phyloP scores from a whole-genome alignment of 2,329 filamentous ascomycete genomes.

The Penicillium thymicola region DNA sequence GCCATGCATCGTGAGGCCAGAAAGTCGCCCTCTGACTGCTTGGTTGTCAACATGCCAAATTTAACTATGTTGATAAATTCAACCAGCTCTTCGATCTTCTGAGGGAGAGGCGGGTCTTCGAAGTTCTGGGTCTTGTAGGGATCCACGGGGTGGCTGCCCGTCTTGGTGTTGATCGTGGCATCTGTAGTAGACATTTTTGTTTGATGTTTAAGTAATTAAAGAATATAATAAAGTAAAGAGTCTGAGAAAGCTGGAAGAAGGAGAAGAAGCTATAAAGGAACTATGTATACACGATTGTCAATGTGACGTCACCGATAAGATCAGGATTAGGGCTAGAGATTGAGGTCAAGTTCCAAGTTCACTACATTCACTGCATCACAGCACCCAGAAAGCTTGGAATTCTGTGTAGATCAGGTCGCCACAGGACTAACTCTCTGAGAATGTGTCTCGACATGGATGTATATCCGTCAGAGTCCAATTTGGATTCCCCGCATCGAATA shows the following conservation, averaged over 20 bases:
- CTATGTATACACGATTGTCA: constrained; percentile 16
- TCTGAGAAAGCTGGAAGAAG: not conserved
- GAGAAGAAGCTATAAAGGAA: constrained; percentile 8
- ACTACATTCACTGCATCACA: not conserved
- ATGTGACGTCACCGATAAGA: constrained; percentile 26
- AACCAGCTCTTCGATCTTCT: constrained; percentile 72
- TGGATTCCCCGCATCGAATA: not conserved
- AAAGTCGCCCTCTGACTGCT: constrained; percentile 57
- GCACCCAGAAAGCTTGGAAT: not conserved
- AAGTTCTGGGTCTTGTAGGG: constrained; percentile 77
- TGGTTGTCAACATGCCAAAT: constrained; percentile 87
- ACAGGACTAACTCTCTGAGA: not conserved
- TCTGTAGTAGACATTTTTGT: constrained; percentile 23
- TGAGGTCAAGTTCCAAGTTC: not conserved
- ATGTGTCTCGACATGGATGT: not conserved
- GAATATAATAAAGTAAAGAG: not conserved
- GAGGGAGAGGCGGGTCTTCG: constrained; percentile 66
- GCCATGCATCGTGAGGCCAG: constrained; percentile 85
- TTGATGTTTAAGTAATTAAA: not conserved
- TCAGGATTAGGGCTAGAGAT: constrained; percentile 10
- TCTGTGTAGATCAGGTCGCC: not conserved
- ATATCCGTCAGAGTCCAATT: not conserved
- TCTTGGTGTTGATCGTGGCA: constrained; percentile 54
- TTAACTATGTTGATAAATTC: constrained; percentile 70
- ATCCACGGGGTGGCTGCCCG: constrained; percentile 64